Evolutionary conservation across 176 grass and related monocot genomes (phyloP).

Genomic region (Juncus effusus): DNA sequence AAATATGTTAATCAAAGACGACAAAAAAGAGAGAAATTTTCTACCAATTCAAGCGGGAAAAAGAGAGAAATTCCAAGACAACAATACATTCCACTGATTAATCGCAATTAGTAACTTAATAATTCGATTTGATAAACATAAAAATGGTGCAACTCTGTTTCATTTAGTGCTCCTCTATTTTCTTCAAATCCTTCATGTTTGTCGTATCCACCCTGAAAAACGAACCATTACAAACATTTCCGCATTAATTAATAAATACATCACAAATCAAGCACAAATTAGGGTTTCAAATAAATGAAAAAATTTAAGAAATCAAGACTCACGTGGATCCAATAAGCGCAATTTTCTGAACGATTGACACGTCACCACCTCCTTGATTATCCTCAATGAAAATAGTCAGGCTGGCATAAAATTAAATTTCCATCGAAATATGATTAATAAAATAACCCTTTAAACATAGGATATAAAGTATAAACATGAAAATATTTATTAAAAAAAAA

Average conservation of each 20-base stretch:
- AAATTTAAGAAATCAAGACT: constrained; percentile 23
- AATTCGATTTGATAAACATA: not conserved
- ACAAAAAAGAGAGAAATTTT: no score
- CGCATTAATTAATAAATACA: not conserved
- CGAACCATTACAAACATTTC: constrained; percentile 1
- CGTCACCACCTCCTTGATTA: constrained; percentile 79
- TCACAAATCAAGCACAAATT: constrained; percentile 7
- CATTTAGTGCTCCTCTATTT: constrained; percentile 72
- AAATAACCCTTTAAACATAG: not conserved
- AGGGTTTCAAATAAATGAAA: not conserved
- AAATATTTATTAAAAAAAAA: not conserved
- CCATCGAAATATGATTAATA: not conserved
- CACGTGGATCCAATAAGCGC: constrained; percentile 78
- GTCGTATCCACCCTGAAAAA: constrained; percentile 79
- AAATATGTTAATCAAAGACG: no score
- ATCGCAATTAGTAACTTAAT: not conserved
- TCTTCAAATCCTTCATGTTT: constrained; percentile 98
- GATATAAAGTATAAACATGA: not conserved
- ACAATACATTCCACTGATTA: constrained; percentile 10
- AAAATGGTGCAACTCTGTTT: constrained; percentile 16
- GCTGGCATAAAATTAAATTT: constrained; percentile 37
- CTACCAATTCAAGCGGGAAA: not conserved
- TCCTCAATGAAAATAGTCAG: constrained; percentile 97
- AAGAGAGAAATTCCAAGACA: constrained; percentile 1
- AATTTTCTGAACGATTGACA: constrained; percentile 91